A percentile compares a stretch with the other conserved stretches of the same genome.
These are phyloP conservation scores for Echinochloa phyllopogon DNA, from an alignment of 176 grass and related monocot species.

Conservation along the genomic window DNA sequence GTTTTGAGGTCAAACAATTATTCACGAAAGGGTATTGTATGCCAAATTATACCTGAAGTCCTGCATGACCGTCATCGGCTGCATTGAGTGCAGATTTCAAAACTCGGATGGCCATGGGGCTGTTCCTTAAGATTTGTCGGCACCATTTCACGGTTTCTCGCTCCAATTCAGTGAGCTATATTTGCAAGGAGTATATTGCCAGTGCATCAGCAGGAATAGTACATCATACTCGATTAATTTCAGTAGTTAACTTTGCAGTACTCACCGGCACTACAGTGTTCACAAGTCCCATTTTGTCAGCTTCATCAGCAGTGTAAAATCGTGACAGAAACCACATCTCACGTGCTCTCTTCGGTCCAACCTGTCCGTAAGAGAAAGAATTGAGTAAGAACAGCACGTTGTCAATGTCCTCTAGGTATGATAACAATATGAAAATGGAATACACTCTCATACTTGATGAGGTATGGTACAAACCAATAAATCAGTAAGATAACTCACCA, in stretches of 20 bases:
- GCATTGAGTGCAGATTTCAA: constrained; percentile 92
- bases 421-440: not conserved
- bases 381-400: not conserved
- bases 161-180: constrained; percentile 80
- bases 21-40: not conserved
- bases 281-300: constrained; percentile 91
- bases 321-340: constrained; percentile 96
- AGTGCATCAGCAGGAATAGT: not conserved
- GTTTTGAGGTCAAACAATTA: not conserved
- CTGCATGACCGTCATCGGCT: constrained; percentile 84
- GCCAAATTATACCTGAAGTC: constrained; percentile 66
- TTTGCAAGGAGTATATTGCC: constrained; percentile 10
- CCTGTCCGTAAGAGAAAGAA: constrained; percentile 39
- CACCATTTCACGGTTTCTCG: constrained; percentile 86
- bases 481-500: constrained; percentile 58
- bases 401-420: not conserved
- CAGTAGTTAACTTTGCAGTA: not conserved
- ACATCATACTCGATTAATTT: not conserved
- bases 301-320: constrained; percentile 80
- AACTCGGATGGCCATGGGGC: constrained; percentile 79
- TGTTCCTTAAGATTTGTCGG: constrained; percentile 83
- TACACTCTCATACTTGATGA: not conserved
- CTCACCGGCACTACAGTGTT: constrained; percentile 91
- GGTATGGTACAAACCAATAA: not conserved
- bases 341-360: constrained; percentile 83